Evolutionary conservation across 768 basidiomycete genomes (phyloP).

Genomic region (Naganishia kalamii): DNA sequence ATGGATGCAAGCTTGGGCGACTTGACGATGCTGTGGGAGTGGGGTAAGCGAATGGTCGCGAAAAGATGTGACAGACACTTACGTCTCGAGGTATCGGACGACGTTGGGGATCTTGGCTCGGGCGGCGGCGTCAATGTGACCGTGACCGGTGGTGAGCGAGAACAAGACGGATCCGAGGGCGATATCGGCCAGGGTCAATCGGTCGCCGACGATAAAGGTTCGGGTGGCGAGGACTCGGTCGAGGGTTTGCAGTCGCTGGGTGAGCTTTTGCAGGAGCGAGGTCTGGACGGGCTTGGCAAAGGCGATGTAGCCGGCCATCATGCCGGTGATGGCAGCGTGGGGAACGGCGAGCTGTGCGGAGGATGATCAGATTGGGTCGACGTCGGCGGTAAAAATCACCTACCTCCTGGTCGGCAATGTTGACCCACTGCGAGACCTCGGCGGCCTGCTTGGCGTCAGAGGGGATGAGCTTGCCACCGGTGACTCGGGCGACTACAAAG

Average conservation of each 20-base stretch:
- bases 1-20: constrained; percentile 67
- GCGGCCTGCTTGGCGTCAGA: constrained; percentile 61
- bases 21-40: constrained; percentile 56
- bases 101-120: constrained; percentile 68
- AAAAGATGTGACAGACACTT: constrained; percentile 15
- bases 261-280: constrained; percentile 42
- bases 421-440: constrained; percentile 76
- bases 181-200: constrained; percentile 90
- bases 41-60: background rate
- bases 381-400: constrained; percentile 19
- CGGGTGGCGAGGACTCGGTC: constrained; percentile 66
- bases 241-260: constrained; percentile 60
- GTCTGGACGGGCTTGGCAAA: constrained; percentile 65
- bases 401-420: constrained; percentile 66
- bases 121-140: constrained; percentile 59
- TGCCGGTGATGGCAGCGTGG: constrained; percentile 51
- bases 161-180: constrained; percentile 58
- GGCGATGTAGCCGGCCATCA: constrained; percentile 50
- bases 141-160: constrained; percentile 51
- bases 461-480: constrained; percentile 76
- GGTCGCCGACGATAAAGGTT: constrained; percentile 89
- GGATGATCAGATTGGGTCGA: background rate
- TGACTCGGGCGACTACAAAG: constrained; percentile 62
- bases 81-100: constrained; percentile 77
- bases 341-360: constrained; percentile 44